A percentile compares a stretch with the other conserved stretches of the same genome.
Evolutionary conservation across 164 flowering plant genomes (phyloP).

Genomic region (Sextonia rubra): DNA sequence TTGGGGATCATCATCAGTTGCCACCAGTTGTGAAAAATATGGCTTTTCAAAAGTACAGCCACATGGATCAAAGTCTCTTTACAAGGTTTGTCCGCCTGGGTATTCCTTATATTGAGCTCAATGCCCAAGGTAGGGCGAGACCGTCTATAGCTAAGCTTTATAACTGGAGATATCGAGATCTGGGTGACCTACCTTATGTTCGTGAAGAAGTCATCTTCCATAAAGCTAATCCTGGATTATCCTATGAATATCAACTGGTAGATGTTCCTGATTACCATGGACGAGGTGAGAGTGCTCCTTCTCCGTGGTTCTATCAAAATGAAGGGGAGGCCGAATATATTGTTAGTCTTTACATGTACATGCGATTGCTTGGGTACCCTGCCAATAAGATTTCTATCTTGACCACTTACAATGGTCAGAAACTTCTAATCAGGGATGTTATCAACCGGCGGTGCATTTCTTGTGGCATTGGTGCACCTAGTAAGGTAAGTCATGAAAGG

Average conservation of each 20-base stretch:
- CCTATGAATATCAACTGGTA: conserved; percentile 87
- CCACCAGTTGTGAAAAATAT: conserved; percentile 99
- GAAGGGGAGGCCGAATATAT: conserved; percentile 98
- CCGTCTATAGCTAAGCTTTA: conserved; percentile 90
- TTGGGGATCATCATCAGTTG: conserved; percentile 99
- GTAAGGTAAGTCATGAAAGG: conserved; percentile 47
- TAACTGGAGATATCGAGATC: conserved; percentile 93
- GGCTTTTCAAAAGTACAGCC: conserved; percentile 99
- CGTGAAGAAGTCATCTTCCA: conserved; percentile 57
- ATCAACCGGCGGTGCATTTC: conserved; percentile 73
- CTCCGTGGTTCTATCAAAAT: conserved; percentile 98
- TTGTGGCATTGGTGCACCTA: conserved; percentile 77
- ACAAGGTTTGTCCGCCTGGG: conserved; percentile 97
- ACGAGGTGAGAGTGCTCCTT: conserved; percentile 90
- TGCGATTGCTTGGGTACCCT: conserved; percentile 92
- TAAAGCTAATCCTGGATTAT: conserved; percentile 88
- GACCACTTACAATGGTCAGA: conserved; percentile 98
- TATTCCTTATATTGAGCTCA: conserved; percentile 94
- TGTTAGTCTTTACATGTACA: conserved; percentile 89
- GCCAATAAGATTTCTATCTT: conserved; percentile 91
- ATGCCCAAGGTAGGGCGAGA: conserved; percentile 98
- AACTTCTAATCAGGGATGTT: conserved; percentile 94
- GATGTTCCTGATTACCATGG: conserved; percentile 94
- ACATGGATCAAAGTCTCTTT: conserved; percentile 98
- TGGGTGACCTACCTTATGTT: conserved; percentile 90